Base-by-base conservation (phyloP, 805 yeast species). In the Lachancea sp. region DNA sequence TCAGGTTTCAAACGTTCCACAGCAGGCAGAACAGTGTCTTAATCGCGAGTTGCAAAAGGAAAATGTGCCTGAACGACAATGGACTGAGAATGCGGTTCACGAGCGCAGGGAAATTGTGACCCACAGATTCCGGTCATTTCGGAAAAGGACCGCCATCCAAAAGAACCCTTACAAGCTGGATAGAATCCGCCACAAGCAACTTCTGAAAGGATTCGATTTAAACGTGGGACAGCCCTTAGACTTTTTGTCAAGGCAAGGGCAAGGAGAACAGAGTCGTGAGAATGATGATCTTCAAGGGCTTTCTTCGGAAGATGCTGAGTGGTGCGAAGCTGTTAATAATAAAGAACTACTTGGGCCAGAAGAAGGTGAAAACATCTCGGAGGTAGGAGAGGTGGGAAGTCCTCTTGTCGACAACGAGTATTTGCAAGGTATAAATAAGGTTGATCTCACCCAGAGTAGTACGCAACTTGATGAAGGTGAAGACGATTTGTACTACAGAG, bases 121-220 rank as follows among this genome's bases (percentile, higher is more conserved):
- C 8, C 30, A 41, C 17, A 36, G 40, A 21, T 41, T 45, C 32
- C 40, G 63, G 36, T 46, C 50, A 9, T 35, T 61, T n/a, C 42
- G 65, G 25, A 51, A 54, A 38, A 48, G 65, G 23, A 60, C 49
- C 19, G 64, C 64, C 1, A 58, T 61, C n/a, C 65, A 61, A 38
- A 55, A 51, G 34, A 51, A 55, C 51, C 65, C 65, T 3, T 61
- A 61, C 35, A 61, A 63, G 43, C 41, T 61, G 23, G 65, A 61
- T 33, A 50, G 62, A 30, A 47, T 61, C 19, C 56, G 49, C 33
- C 63, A 61, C 38, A 48, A 52, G 36, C 61, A 60, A 23, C 38
- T 53, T 4, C 28, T 61, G 29, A 49, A 55, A 42, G 65, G 65
- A 0, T 52, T 44, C 37, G 63, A 56, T 38, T 45, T 58, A 1